Evolutionary conservation across 257 asterid species (phyloP).

Genomic region (Gynochthodes officinalis): DNA sequence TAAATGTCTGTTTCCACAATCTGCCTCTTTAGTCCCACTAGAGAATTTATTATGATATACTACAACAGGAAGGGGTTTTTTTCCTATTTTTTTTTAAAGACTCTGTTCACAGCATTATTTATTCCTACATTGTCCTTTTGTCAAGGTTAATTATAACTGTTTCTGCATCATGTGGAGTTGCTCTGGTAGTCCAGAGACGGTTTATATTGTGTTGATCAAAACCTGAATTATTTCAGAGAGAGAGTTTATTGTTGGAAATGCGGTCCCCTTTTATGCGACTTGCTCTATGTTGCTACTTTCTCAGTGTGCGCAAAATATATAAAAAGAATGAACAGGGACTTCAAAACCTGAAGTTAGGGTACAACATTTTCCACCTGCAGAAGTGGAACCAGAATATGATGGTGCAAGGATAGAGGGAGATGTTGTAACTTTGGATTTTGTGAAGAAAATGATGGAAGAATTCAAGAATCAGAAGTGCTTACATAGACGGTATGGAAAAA

Average conservation of each 20-base stretch:
- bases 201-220: not conserved
- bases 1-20: too few species aligned
- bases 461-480: constrained; percentile 85
- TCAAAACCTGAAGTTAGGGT: not conserved
- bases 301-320: not conserved
- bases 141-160: not conserved
- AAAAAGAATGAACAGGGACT: not conserved
- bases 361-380: constrained; percentile 46
- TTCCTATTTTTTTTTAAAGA: not conserved
- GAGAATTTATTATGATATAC: not conserved
- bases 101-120: not conserved
- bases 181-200: not conserved
- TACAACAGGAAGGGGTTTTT: not conserved
- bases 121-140: not conserved
- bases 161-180: not conserved
- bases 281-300: not conserved
- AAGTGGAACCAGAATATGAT: constrained; percentile 83
- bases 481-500: constrained; percentile 65
- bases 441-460: constrained; percentile 89
- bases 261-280: not conserved
- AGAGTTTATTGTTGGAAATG: not conserved
- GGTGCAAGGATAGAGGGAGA: constrained; percentile 97
- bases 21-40: not conserved
- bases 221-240: not conserved
- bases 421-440: constrained; percentile 82